Percentiles rank a stretch among this genome's conserved stretches.
phyloP scores from a whole-genome alignment of 2,329 filamentous ascomycete species.

The Ploettnerulaceae sp. region DNA sequence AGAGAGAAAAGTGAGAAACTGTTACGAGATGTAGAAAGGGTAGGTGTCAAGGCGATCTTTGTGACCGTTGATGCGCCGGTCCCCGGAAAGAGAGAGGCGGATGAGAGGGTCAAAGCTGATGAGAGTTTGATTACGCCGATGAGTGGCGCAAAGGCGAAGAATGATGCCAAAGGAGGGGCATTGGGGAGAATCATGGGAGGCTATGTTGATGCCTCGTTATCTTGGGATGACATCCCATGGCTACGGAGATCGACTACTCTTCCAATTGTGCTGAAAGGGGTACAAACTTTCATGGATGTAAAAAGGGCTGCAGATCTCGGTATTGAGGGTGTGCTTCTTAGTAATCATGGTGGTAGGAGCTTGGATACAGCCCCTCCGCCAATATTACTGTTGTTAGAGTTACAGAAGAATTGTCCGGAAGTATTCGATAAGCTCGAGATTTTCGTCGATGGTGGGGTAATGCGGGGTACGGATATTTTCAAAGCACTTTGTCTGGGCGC shows the following conservation, averaged over 20 bases:
- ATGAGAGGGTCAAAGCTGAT: conserved; percentile 44
- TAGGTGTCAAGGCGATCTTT: conserved; percentile 49
- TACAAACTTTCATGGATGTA: conserved; percentile 64
- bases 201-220: conserved; percentile 53
- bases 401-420: conserved; percentile 55
- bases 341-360: conserved; percentile 64
- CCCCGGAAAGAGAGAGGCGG: conserved; percentile 48
- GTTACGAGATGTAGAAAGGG: conserved; percentile 41
- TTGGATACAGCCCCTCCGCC: conserved; percentile 48
- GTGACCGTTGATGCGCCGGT: conserved; percentile 56
- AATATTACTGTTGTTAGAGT: conserved; percentile 56
- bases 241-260: conserved; percentile 52
- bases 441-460: conserved; percentile 59
- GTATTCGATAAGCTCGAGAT: conserved; percentile 58
- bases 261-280: conserved; percentile 61
- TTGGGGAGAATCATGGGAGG: conserved; percentile 51
- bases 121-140: conserved; percentile 45
- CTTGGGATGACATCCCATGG: conserved; percentile 63
- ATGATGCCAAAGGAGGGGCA: conserved; percentile 51
- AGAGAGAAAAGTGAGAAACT: conserved; percentile 46
- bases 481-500: conserved; percentile 63
- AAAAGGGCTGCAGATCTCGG: conserved; percentile 53
- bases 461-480: conserved; percentile 61
- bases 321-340: conserved; percentile 63
- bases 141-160: conserved; percentile 44